Percentiles rank a stretch among this genome's conserved stretches.
Conservation (phyloP, 805 yeast genomes). For the Nakazawaea ambrosiae region DNA sequence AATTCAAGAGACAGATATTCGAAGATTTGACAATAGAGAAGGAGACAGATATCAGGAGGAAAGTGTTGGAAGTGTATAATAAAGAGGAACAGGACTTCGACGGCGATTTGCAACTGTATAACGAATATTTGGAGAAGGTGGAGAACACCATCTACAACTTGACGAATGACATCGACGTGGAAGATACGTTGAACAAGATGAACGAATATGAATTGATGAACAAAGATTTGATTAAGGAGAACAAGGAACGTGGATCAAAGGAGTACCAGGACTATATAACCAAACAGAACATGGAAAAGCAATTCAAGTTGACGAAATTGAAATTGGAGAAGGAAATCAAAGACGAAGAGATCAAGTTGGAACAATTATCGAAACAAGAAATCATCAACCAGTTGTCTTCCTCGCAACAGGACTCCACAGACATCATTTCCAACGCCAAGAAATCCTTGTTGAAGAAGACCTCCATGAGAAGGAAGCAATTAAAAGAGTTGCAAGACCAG, state of each 20-base stretch:
- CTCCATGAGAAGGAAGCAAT: constrained; percentile 54
- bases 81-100: constrained; percentile 71
- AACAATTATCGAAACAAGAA: constrained; percentile 43
- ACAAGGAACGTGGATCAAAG: constrained; percentile 64
- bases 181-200: constrained; percentile 58
- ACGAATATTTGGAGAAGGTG: constrained; percentile 74
- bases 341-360: constrained; percentile 39
- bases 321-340: constrained; percentile 53
- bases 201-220: constrained; percentile 67
- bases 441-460: constrained; percentile 54
- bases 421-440: constrained; percentile 42
- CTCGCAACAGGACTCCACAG: constrained; percentile 24
- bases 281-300: constrained; percentile 64
- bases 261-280: constrained; percentile 60
- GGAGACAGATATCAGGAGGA: constrained; percentile 84
- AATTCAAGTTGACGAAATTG: constrained; percentile 61
- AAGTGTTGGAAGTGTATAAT: constrained; percentile 73
- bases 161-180: constrained; percentile 62
- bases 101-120: constrained; percentile 47
- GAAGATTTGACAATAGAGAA: constrained; percentile 87
- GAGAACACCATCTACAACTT: constrained; percentile 78
- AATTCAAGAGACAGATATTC: constrained; percentile 87
- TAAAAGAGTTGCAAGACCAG: constrained; percentile 30
- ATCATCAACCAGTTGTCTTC: constrained; percentile 43
- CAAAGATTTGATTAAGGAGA: constrained; percentile 67